Evolutionary conservation across 2,329 filamentous ascomycete genomes (phyloP), one percentile per base, ranked within the genome.

Genomic region (Neoscytalidium dimidiatum): DNA sequence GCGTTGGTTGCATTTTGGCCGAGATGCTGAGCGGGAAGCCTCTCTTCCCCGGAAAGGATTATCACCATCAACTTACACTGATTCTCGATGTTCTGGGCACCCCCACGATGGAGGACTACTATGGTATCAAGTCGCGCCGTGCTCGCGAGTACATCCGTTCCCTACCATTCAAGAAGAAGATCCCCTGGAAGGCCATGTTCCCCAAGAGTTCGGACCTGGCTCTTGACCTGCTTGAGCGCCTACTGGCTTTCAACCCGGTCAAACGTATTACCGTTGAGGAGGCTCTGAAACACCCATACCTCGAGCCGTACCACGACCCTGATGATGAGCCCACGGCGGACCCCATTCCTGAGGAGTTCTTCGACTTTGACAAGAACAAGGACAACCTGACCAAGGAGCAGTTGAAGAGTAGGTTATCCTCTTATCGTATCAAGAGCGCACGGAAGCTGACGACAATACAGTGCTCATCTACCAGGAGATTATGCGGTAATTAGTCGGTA

Each of bases 301-400:
- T 99, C 35, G 95, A 99, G 83, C 95, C 95, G 5, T 99, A 99
- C 81, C 95, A 99, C 79, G 95, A 99, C 78, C 95, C 95, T 6
- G 95, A 98, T 76, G 95, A 99, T 77, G 95, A 99, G 85, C 95
- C 95, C 57, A 97, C 92, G 13, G 95, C 95, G 19, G 92, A 94
- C 48, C 94, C 95, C 23, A 99, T 99, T 74, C 95, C 95, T 23
- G 94, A 98, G 79, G 94, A 97, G 78, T 99, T 99, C 85, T 99
- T 99, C 78, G 95, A 99, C 81, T 99, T 99, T 79, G 95, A 99
- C 82, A 97, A 97, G 86, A 96, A 98, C 85, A 99, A 99, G 88
- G 95, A 99, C 79, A 95, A 90, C 74, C 82, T 99, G 75, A 97
- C 91, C 84, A 99, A 99, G 83, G 95, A 99, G 82, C 93, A 99